Conservation (phyloP, 2,329 filamentous ascomycete species). For the Fusarium denticulatum region DNA sequence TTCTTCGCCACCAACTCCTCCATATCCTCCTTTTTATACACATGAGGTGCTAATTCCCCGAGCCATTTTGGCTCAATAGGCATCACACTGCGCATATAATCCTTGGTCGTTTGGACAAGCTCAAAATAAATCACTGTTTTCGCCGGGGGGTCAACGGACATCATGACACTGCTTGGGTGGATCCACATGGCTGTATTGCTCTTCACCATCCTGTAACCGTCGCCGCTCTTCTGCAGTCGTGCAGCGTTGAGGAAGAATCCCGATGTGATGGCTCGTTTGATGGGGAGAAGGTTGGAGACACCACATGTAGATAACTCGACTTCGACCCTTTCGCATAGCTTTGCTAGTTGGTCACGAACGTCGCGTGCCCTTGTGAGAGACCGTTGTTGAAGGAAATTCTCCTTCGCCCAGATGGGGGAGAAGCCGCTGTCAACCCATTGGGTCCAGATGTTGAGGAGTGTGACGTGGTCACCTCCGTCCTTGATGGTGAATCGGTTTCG, state of each 20-base stretch:
- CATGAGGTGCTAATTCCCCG: conserved; percentile 90
- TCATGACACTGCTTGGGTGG: conserved; percentile 87
- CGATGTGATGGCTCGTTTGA: conserved; percentile 87
- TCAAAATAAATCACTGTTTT: conserved; percentile 92
- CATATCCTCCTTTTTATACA: conserved; percentile 90
- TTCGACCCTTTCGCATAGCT: conserved; percentile 93
- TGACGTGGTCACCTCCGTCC: conserved; percentile 90
- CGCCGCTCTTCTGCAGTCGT: conserved; percentile 81
- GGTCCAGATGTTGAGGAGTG: conserved; percentile 91
- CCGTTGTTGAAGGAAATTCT: conserved; percentile 94
- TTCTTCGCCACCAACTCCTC: conserved; percentile 84
- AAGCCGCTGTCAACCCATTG: conserved; percentile 96
- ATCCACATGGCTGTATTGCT: conserved; percentile 88
- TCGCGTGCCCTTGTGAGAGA: conserved; percentile 89
- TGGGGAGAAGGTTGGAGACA: conserved; percentile 74
- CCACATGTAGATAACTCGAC: conserved; percentile 77
- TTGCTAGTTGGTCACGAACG: conserved; percentile 89
- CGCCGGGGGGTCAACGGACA: conserved; percentile 77
- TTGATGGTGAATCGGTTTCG: conserved; percentile 88
- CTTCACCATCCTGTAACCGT: conserved; percentile 91
- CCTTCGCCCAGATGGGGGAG: conserved; percentile 84
- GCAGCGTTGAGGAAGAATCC: conserved; percentile 97
- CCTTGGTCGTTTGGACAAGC: conserved; percentile 83
- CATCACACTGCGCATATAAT: conserved; percentile 91
- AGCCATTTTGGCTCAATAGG: conserved; percentile 88